Evolutionary conservation across 441 rosid species (phyloP), one percentile per base, ranked within the genome.

Genomic region (Erodium moschatum): DNA sequence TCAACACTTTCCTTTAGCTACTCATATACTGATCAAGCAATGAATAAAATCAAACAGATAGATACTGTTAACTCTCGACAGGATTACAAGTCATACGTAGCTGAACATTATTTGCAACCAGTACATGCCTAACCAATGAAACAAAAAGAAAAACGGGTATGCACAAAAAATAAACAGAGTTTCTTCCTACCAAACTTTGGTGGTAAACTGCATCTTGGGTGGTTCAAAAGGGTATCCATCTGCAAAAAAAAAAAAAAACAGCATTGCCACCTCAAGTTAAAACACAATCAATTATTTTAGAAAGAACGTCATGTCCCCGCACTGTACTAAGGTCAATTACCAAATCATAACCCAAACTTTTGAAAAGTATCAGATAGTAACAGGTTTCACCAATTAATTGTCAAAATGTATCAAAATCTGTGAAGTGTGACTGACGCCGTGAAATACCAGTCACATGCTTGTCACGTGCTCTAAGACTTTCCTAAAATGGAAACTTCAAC

Each of bases 191-290:
- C 99, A 94, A 75, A 94, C 97, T 90, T 87, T 91, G 54, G 97
- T 95, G 20, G 85, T 80, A 71, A 95, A 95, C 77, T 91, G 91
- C 99, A 91, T 91, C 83, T 88, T 95, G 21, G 99, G 97, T 69
- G 99, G 99, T 90, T 91, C 95, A 75, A 95, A 95, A 6, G 99
- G 99, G 78, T 95, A 95, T 46, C 95, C 97, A 83, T 95, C 99
- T 95, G 91, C 83, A 84, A 78, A 75, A 69, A 38, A 64, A 67
- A 84, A 78, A 75, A 69, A 38, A 64, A 67, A 24, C 16, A 50
- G 6, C 56, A 50, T 50, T 50, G 18, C 5, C 18, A 5, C 18
- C 18, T 50, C 56, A 50, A 50, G 56, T 50, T 13, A 50, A 50
- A n/a, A 13, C 0, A n/a, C 46, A 7, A 40, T 7, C 46, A 38